phyloP scores from a whole-genome alignment of 305 asterid genomes.

The Solanum hybrid region DNA sequence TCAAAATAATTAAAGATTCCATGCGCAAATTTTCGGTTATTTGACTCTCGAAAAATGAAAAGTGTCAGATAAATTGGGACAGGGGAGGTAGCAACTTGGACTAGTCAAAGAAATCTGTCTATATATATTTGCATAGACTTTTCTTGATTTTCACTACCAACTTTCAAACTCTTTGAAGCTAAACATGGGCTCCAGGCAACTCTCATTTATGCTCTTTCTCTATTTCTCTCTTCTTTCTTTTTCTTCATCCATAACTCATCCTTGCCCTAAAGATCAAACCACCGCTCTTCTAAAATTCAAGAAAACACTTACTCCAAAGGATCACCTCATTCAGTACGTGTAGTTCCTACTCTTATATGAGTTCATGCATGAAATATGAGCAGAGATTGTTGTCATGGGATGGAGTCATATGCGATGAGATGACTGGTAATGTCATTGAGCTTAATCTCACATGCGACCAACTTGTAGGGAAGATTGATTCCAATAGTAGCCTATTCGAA shows the following conservation, averaged over 20 bases:
- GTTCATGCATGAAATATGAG: background rate
- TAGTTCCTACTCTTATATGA: background rate
- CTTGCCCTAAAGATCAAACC: too few relatives aligned
- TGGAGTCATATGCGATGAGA: background rate
- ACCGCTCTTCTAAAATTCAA: too few relatives aligned
- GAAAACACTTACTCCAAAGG: too few relatives aligned
- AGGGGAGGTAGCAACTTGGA: background rate
- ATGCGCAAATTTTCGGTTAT: rapidly evolving
- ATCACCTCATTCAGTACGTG: too few relatives aligned
- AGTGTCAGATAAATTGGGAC: too few relatives aligned
- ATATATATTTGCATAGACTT: background rate
- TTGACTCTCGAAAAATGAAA: too few relatives aligned
- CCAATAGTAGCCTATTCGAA: background rate
- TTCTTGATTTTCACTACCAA: background rate
- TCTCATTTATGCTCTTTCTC: background rate
- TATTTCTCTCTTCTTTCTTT: too few relatives aligned
- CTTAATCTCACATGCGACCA: background rate
- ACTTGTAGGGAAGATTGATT: background rate
- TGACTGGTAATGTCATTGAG: background rate
- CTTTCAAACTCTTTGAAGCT: background rate
- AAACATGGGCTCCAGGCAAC: background rate
- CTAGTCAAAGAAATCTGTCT: background rate
- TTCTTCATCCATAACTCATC: too few relatives aligned
- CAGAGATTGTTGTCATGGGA: background rate
- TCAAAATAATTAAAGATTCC: too few relatives aligned